Base-by-base conservation (phyloP, 768 basidiomycete genomes). In the Dentipellis sp. region DNA sequence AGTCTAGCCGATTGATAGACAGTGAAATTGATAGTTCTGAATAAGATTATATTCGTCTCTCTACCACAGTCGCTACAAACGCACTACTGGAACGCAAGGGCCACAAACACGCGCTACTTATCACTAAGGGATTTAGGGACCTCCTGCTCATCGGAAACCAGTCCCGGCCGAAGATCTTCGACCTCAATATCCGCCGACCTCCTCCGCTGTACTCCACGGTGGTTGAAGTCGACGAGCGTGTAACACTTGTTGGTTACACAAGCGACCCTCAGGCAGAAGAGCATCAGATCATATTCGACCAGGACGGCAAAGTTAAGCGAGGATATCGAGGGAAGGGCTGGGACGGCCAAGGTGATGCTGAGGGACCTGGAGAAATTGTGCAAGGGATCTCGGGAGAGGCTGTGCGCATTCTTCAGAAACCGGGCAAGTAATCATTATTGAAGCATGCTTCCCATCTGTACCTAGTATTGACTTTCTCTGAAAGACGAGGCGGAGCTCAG, bases 21-120 rank as follows among this genome's bases (percentile, higher is more conserved):
- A 10, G 48, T 11, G 35, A 11, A 12, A 6, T 38, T 12, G 22
- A 34, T 52, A 2, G 10, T 60, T n/a, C 3, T 29, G 47, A 23
- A 48, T 10, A 57, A 92, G 93, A 95, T 65, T 94, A 92, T 66
- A 91, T 95, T 59, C 82, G 93, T 16, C 74, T 95, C 8, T 93
- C 91, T 0, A 97, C 94, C 0, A 98, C 95, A 0, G 92, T 97
- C 3, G 94, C 94, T 0, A 98, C 95, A 16, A 98, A 97, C 64
- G 94, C 95, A 0, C 78, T 98, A 0, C 79, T 98, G 6, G 95
- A 98, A 65, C 84, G 95, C 49, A 94, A 95, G 69, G 95, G 95
- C 1, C 88, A 92, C 64, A 85, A 84, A 59, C 92, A 95, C 58
- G 94, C 92, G 0, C 75, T 98, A 37, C 73, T 97, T 12, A 95